Conservation (phyloP, 78 protist species). For the Protostelium mycophagum region DNA sequence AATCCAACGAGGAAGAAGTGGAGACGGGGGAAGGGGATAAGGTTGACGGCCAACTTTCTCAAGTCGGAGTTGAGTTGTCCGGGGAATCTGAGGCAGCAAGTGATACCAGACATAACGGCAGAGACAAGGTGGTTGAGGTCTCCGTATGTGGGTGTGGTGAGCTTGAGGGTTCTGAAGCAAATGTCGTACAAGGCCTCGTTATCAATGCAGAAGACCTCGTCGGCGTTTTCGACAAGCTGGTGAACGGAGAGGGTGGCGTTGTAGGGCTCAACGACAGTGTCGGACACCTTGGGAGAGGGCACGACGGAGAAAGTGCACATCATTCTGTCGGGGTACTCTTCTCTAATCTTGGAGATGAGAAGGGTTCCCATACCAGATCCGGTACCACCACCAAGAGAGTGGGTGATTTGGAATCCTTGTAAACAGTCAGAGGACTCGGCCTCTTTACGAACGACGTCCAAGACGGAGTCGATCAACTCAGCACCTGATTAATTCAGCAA, state of each 20-base stretch:
- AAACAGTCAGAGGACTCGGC: constrained; percentile 96
- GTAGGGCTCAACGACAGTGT: constrained; percentile 98
- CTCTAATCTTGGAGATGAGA: constrained; percentile 84
- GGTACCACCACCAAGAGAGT: constrained; percentile 99
- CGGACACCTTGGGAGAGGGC: constrained; percentile 97
- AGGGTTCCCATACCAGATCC: constrained; percentile 98
- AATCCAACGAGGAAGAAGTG: constrained; percentile 98
- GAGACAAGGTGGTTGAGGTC: constrained; percentile 97
- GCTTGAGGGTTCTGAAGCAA: constrained; percentile 90
- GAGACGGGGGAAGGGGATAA: constrained; percentile 99
- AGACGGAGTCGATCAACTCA: constrained; percentile 90
- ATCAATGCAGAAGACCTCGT: constrained; percentile 91
- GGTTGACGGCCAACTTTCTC: constrained; percentile 97
- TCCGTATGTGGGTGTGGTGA: constrained; percentile 92
- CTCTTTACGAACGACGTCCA: constrained; percentile 96
- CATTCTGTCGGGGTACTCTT: constrained; percentile 97
- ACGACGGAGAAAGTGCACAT: constrained; percentile 95
- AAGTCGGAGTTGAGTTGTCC: constrained; percentile 98
- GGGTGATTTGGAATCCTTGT: constrained; percentile 98
- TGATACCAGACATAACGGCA: constrained; percentile 94
- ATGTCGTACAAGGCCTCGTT: constrained; percentile 98
- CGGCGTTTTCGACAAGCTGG: constrained; percentile 96
- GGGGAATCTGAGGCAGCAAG: constrained; percentile 98
- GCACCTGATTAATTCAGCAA: constrained; percentile 60
- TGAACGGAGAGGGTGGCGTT: constrained; percentile 96